Conservation (phyloP, 2,329 filamentous ascomycete species). For the Penicillium sp. region DNA sequence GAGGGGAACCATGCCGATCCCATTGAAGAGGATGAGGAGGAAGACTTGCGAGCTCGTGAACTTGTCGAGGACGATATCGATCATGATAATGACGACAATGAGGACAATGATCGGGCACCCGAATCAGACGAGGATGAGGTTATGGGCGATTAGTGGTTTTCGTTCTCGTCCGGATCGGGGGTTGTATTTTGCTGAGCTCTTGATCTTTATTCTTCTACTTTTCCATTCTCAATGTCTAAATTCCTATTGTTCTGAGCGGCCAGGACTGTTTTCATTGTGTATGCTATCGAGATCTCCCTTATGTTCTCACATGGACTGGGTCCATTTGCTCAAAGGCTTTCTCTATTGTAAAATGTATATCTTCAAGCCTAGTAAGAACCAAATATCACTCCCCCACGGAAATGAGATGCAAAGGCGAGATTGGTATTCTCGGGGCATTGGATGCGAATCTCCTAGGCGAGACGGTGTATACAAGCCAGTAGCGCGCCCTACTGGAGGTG, state of each 20-base stretch:
- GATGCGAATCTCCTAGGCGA: not conserved
- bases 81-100: slow-evolving; percentile 29
- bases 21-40: slow-evolving; percentile 44
- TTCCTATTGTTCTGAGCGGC: not conserved
- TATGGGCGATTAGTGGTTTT: slow-evolving; percentile 39
- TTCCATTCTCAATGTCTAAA: slow-evolving; percentile 15
- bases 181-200: slow-evolving; percentile 20
- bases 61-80: slow-evolving; percentile 43
- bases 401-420: no score
- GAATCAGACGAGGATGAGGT: slow-evolving; percentile 42
- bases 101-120: slow-evolving; percentile 24
- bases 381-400: no score
- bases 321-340: not conserved
- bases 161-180: not conserved
- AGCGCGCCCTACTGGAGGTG: no score
- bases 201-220: slow-evolving; percentile 6
- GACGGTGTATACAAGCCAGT: no score
- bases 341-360: not conserved
- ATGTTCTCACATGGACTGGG: not conserved
- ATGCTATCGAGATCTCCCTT: slow-evolving; percentile 2
- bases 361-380: not conserved
- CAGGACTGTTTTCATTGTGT: slow-evolving; percentile 1
- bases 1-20: slow-evolving; percentile 32
- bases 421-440: no score
- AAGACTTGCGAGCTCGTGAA: slow-evolving; percentile 36